Percentiles rank a stretch among this genome's conserved stretches.
Evolutionary conservation across 257 asterid genomes (phyloP).

Genomic region (Fraxinus excelsior): DNA sequence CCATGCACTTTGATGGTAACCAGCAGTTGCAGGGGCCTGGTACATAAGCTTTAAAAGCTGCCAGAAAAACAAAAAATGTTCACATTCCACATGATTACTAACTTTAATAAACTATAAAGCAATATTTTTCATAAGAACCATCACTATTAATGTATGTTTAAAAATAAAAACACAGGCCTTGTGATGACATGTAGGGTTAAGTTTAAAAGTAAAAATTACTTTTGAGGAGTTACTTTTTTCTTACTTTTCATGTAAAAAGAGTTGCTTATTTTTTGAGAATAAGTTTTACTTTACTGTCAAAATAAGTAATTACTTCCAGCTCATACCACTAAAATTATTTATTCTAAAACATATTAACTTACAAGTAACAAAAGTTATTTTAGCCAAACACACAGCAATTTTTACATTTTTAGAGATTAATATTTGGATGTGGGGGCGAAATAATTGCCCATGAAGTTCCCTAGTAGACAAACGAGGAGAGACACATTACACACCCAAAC

Average conservation of each 20-base stretch:
- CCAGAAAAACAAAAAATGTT: slow-evolving; percentile 9
- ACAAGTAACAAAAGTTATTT: too few relatives aligned
- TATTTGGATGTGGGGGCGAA: too few relatives aligned
- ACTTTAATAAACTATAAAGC: not conserved
- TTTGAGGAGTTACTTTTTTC: not conserved
- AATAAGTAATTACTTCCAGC: not conserved
- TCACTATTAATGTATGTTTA: not conserved
- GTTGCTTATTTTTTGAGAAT: not conserved
- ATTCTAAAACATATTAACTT: too few relatives aligned
- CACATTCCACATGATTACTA: not conserved
- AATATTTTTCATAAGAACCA: not conserved
- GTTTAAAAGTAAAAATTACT: not conserved
- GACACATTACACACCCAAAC: too few relatives aligned
- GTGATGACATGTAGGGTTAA: not conserved
- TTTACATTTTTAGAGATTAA: too few relatives aligned
- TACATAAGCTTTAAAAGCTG: slow-evolving; percentile 95
- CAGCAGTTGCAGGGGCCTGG: slow-evolving; percentile 81
- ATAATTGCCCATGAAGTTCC: too few relatives aligned
- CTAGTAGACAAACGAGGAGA: too few relatives aligned
- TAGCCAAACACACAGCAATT: too few relatives aligned
- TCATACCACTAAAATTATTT: not conserved
- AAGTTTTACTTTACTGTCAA: too few relatives aligned
- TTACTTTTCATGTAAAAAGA: not conserved
- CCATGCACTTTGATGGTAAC: slow-evolving; percentile 90
- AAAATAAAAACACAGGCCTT: not conserved